Conservation (phyloP, 805 yeast species). For the Yamadazyma paraphyllophila region DNA sequence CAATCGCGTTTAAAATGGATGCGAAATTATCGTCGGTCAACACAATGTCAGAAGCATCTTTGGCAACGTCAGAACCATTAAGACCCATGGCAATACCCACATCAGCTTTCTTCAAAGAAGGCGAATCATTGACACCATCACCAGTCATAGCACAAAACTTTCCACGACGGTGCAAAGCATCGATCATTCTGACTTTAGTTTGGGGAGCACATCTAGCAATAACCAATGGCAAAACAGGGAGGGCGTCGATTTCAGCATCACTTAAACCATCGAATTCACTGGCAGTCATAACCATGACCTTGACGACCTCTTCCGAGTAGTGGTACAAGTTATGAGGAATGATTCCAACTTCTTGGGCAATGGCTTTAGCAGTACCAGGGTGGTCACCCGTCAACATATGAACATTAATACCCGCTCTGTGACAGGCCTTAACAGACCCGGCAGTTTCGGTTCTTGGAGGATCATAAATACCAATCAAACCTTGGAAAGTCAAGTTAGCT, state of each 20-base stretch:
- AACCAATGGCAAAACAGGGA: conserved; percentile 40
- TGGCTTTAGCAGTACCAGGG: conserved; percentile 73
- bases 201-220: conserved; percentile 43
- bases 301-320: conserved; percentile 32
- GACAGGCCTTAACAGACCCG: conserved; percentile 63
- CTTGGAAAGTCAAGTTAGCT: conserved; percentile 52
- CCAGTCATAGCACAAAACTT: conserved; percentile 43
- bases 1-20: conserved; percentile 72
- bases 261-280: conserved; percentile 31
- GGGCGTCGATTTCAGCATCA: conserved; percentile 31
- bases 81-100: conserved; percentile 83
- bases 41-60: conserved; percentile 77
- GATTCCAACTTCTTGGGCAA: conserved; percentile 80
- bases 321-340: conserved; percentile 49
- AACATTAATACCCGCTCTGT: conserved; percentile 72
- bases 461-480: conserved; percentile 75
- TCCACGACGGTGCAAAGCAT: conserved; percentile 36
- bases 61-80: conserved; percentile 82
- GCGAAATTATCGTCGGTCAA: conserved; percentile 72
- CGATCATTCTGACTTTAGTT: conserved; percentile 42
- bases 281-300: conserved; percentile 39
- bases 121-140: conserved; percentile 82
- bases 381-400: conserved; percentile 85
- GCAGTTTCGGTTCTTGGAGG: conserved; percentile 75
- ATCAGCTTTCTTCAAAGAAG: conserved; percentile 71